A percentile compares a stretch with the other conserved stretches of the same genome.
These are phyloP conservation scores for Sclerotinia nivalis DNA, from an alignment of 2,329 filamentous ascomycete genomes.

Conservation along the genomic window DNA sequence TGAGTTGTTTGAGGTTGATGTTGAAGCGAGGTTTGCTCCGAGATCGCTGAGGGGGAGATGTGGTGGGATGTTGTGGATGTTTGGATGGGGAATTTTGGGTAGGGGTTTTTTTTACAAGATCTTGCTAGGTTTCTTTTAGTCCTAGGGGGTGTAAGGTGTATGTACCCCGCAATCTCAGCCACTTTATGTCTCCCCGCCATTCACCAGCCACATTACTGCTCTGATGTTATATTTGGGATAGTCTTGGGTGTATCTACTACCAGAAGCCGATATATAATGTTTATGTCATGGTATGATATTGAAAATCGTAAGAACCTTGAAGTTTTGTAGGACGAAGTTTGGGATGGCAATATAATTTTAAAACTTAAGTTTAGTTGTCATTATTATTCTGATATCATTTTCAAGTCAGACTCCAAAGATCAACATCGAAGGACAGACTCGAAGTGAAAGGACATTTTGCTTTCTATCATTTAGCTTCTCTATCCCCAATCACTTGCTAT, in stretches of 20 bases:
- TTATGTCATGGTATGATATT: too few relatives aligned
- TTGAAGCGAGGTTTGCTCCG: neutral
- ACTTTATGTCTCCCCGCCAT: neutral
- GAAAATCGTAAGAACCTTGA: too few relatives aligned
- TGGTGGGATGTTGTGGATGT: neutral
- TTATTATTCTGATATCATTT: neutral
- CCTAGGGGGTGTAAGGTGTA: neutral
- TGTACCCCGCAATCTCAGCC: conserved; percentile 1
- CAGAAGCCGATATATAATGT: neutral
- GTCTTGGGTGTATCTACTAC: neutral
- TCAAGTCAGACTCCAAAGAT: neutral
- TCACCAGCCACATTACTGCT: neutral
- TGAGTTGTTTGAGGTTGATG: too few relatives aligned
- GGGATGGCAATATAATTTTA: too few relatives aligned
- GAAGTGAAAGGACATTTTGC: neutral
- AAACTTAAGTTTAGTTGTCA: too few relatives aligned
- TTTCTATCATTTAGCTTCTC: neutral
- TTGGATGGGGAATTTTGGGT: neutral
- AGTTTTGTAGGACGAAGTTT: too few relatives aligned
- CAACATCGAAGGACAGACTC: too few relatives aligned
- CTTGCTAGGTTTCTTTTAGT: too few relatives aligned
- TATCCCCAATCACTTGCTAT: neutral
- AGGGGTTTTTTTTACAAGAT: neutral
- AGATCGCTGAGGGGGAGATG: neutral
- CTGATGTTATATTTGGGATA: neutral